These are phyloP conservation scores for Suhomyces emberorum DNA, from an alignment of 805 yeast genomes.

Conservation along the genomic window DNA sequence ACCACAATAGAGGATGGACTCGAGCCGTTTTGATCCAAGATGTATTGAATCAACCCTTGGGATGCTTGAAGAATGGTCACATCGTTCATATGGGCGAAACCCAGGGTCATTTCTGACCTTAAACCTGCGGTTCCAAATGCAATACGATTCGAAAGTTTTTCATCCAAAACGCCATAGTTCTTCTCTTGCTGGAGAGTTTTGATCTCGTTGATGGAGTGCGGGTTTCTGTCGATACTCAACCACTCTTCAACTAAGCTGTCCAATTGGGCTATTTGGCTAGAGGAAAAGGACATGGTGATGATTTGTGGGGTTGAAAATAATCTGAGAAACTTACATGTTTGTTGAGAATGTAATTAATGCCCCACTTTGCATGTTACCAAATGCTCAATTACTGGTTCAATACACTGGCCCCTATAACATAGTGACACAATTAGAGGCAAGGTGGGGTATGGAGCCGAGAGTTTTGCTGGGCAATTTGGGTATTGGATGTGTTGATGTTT, in stretches of 20 bases:
- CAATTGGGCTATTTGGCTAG: neutral
- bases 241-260: slow-evolving; percentile 32
- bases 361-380: no score
- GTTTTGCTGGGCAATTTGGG: no score
- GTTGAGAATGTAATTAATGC: no score
- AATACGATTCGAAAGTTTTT: slow-evolving; percentile 56
- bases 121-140: slow-evolving; percentile 94
- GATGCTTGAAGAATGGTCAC: slow-evolving; percentile 88
- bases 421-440: no score
- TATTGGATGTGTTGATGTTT: no score
- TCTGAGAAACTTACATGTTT: no score
- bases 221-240: slow-evolving; percentile 36
- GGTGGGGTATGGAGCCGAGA: no score
- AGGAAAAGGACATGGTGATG: slow-evolving; percentile 3
- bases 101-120: slow-evolving; percentile 85
- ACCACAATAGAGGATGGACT: slow-evolving; percentile 50
- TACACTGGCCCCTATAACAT: no score
- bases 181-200: slow-evolving; percentile 33
- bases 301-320: no score
- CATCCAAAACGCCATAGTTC: slow-evolving; percentile 45
- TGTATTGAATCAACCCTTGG: slow-evolving; percentile 67
- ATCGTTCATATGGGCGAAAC: slow-evolving; percentile 84
- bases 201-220: slow-evolving; percentile 56
- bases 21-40: slow-evolving; percentile 21
- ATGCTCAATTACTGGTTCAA: no score